Evolutionary conservation across 805 yeast species (phyloP).

Genomic region (Scheffersomyces coipomensis): DNA sequence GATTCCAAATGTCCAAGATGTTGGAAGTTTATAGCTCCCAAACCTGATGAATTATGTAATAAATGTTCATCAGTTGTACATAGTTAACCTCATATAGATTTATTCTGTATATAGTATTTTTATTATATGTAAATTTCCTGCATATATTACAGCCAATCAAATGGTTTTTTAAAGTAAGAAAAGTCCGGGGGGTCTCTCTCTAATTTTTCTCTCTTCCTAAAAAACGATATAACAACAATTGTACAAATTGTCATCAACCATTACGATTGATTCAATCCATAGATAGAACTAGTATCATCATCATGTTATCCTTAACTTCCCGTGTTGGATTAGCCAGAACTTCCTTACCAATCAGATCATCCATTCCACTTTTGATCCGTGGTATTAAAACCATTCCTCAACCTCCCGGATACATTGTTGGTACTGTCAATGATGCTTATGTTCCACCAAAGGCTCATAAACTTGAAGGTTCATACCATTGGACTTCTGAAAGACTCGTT

Average conservation of each 20-base stretch:
- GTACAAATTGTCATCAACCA: not conserved
- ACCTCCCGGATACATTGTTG: slow-evolving; percentile 73
- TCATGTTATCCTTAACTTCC: slow-evolving; percentile 20
- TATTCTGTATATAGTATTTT: no score
- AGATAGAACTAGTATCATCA: no score
- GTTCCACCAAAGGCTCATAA: slow-evolving; percentile 56
- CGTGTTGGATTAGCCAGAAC: slow-evolving; percentile 26
- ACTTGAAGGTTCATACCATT: slow-evolving; percentile 68
- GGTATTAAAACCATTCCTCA: slow-evolving; percentile 54
- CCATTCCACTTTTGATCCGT: slow-evolving; percentile 22
- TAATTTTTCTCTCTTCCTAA: not conserved
- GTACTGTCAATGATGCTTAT: slow-evolving; percentile 71
- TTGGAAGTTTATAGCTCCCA: slow-evolving; percentile 72
- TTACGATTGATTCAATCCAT: not conserved
- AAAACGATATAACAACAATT: not conserved
- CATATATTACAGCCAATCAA: slow-evolving; percentile 13
- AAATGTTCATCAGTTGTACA: slow-evolving; percentile 54
- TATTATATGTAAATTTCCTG: not conserved
- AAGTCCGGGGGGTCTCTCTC: slow-evolving; percentile 9
- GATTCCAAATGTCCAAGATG: slow-evolving; percentile 85
- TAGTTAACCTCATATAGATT: no score
- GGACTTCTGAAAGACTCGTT: slow-evolving; percentile 67
- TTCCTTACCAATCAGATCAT: slow-evolving; percentile 11
- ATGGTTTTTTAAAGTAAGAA: slow-evolving; percentile 10
- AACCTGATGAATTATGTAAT: slow-evolving; percentile 55